phyloP scores from a whole-genome alignment of 305 asterid species.

The Solanum hybrid region DNA sequence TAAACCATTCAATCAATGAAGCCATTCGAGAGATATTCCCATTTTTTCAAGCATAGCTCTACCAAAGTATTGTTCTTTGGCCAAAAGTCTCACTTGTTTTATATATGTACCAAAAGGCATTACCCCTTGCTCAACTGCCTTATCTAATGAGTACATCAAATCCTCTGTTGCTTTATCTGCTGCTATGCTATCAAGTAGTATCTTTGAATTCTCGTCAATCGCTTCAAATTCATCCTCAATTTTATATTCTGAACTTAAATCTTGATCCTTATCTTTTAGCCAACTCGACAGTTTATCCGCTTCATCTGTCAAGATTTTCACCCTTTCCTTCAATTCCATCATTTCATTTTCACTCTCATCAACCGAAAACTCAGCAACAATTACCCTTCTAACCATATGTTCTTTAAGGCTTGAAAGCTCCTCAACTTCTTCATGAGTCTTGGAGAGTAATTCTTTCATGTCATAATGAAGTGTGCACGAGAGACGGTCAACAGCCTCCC shows the following conservation, averaged over 20 bases:
- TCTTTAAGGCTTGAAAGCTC: slow-evolving; percentile 18
- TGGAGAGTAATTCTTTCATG: slow-evolving; percentile 14
- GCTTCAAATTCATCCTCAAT: slow-evolving; percentile 43
- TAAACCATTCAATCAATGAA: background rate
- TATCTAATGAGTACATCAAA: slow-evolving; percentile 33
- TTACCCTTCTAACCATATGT: slow-evolving; percentile 22
- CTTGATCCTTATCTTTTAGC: slow-evolving; percentile 23
- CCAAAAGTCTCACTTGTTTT: slow-evolving; percentile 47
- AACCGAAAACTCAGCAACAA: background rate
- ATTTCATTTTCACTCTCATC: slow-evolving; percentile 26
- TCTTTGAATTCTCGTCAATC: slow-evolving; percentile 23
- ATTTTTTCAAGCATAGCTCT: slow-evolving; percentile 20
- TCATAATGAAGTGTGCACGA: slow-evolving; percentile 24
- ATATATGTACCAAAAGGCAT: slow-evolving; percentile 28
- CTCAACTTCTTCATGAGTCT: slow-evolving; percentile 23
- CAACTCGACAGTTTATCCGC: slow-evolving; percentile 39
- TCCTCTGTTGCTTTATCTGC: slow-evolving; percentile 49
- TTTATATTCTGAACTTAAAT: background rate
- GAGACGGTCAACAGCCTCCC: slow-evolving; percentile 49
- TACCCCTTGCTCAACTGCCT: slow-evolving; percentile 27
- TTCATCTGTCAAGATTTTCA: slow-evolving; percentile 17
- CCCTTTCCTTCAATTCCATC: slow-evolving; percentile 19
- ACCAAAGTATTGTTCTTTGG: slow-evolving; percentile 37
- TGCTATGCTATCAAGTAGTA: slow-evolving; percentile 23
- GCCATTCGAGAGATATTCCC: slow-evolving; percentile 6